A percentile compares a stretch with the other conserved stretches of the same genome.
Evolutionary conservation across 495 filamentous ascomycete species (phyloP).

Genomic region (Neurospora sp.): DNA sequence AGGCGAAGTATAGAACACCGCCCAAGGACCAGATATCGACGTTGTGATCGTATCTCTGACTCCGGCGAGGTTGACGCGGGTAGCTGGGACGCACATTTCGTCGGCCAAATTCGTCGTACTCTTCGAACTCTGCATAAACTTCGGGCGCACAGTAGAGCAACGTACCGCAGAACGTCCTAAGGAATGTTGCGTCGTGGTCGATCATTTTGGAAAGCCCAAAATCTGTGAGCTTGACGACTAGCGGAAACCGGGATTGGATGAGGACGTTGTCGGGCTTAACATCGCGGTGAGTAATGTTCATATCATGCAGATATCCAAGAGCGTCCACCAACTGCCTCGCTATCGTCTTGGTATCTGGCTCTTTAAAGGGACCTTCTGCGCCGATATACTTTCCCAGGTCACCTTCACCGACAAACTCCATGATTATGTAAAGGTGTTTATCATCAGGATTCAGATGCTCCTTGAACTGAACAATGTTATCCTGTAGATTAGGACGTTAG

Average conservation of each 20-base stretch:
- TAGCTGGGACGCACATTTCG: conserved; percentile 31
- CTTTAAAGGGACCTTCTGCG: conserved; percentile 48
- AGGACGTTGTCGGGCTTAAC: conserved; percentile 98
- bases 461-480: conserved; percentile 84
- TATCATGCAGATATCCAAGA: conserved; percentile 75
- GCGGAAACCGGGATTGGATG: conserved; percentile 49
- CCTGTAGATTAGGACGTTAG: conserved; percentile 37
- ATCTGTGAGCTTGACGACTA: conserved; percentile 84
- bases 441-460: conserved; percentile 69
- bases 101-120: conserved; percentile 39
- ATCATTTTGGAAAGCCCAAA: conserved; percentile 87
- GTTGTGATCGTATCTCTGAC: conserved; percentile 67
- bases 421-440: conserved; percentile 79
- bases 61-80: conserved; percentile 17
- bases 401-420: conserved; percentile 84
- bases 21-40: conserved; percentile 94
- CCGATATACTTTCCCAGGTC: conserved; percentile 69
- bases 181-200: conserved; percentile 67
- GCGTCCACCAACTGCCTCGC: conserved; percentile 70
- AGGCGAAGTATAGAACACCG: conserved; percentile 74
- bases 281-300: conserved; percentile 88
- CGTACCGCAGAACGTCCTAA: conserved; percentile 94
- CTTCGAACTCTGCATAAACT: conserved; percentile 78
- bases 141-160: conserved; percentile 93
- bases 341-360: conserved; percentile 58